These are phyloP conservation scores for Penicillium waksmanii DNA, from an alignment of 495 filamentous ascomycete genomes.

Conservation along the genomic window DNA sequence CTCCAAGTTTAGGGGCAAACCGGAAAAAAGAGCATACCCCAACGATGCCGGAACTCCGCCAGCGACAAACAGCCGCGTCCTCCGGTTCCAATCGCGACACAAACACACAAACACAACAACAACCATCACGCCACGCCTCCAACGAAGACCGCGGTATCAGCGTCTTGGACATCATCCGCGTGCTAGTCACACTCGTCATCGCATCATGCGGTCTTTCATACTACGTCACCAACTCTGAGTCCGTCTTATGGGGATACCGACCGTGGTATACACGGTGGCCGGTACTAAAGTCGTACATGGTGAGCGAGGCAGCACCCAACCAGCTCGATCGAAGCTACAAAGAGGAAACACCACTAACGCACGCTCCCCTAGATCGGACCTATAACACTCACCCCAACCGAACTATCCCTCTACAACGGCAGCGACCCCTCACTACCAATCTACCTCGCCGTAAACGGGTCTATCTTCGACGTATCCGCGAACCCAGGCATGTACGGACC, in stretches of 20 bases:
- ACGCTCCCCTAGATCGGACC: conserved; percentile 49
- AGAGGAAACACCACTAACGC: neutral
- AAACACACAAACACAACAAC: conserved; percentile 12
- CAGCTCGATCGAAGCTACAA: neutral
- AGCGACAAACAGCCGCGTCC: conserved; percentile 30
- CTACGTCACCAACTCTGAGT: conserved; percentile 73
- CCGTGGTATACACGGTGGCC: conserved; percentile 69
- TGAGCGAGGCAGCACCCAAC: conserved; percentile 27
- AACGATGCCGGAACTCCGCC: conserved; percentile 47
- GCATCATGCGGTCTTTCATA: conserved; percentile 75
- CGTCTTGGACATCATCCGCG: conserved; percentile 73
- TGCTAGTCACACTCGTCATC: conserved; percentile 69
- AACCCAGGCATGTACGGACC: conserved; percentile 82
- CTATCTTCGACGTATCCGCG: conserved; percentile 88
- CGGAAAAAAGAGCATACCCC: conserved; percentile 1
- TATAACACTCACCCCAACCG: conserved; percentile 65
- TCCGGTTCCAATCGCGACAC: conserved; percentile 14
- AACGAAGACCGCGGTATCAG: conserved; percentile 45
- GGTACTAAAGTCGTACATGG: conserved; percentile 65
- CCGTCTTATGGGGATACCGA: conserved; percentile 67
- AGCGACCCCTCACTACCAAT: conserved; percentile 73
- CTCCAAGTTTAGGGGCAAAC: neutral
- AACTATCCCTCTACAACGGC: conserved; percentile 81
- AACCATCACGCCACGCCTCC: conserved; percentile 15
- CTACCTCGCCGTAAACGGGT: conserved; percentile 90